Evolutionary conservation across 2,329 filamentous ascomycete species (phyloP).

Genomic region (Penicillium sp.): DNA sequence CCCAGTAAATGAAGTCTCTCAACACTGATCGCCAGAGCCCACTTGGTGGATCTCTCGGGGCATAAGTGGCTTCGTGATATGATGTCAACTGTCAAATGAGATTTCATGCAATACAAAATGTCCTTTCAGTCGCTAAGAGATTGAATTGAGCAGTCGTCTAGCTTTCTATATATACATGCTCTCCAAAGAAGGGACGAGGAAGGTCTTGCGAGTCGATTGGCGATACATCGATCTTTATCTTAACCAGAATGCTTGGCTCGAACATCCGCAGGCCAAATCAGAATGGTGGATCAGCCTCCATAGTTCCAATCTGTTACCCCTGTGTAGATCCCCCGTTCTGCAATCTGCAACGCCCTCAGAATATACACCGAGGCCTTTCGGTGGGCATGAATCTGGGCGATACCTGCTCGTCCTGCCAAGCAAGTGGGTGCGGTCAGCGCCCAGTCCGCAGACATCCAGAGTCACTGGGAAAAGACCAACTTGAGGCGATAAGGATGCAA

Average conservation of each 20-base stretch:
- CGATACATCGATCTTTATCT: conserved; percentile 20
- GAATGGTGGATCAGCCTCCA: conserved; percentile 20
- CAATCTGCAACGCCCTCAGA: not conserved
- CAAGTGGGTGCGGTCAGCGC: conserved; percentile 1
- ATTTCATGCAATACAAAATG: not conserved
- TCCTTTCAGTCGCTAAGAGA: not conserved
- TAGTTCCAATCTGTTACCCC: conserved; percentile 14
- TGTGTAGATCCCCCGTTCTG: conserved; percentile 6
- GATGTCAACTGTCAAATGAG: conserved; percentile 14
- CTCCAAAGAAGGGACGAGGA: conserved; percentile 10
- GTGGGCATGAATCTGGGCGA: not conserved
- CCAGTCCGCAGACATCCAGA: not conserved
- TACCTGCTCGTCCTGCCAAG: not conserved
- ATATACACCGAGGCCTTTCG: conserved; percentile 8
- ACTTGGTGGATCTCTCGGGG: conserved; percentile 18
- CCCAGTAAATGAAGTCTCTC: conserved; percentile 16
- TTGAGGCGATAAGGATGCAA: not conserved
- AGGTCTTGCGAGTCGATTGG: conserved; percentile 16
- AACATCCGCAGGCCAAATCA: conserved; percentile 15
- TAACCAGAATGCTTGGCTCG: conserved; percentile 27
- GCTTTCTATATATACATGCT: conserved; percentile 17
- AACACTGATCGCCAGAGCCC: conserved; percentile 14
- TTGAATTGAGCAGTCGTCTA: not conserved
- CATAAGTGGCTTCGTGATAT: conserved; percentile 7
- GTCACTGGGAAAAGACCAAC: not conserved